Evolutionary conservation across 2,329 filamentous ascomycete genomes (phyloP), one percentile per base, ranked within the genome.

Genomic region (Alternaria alternata): DNA sequence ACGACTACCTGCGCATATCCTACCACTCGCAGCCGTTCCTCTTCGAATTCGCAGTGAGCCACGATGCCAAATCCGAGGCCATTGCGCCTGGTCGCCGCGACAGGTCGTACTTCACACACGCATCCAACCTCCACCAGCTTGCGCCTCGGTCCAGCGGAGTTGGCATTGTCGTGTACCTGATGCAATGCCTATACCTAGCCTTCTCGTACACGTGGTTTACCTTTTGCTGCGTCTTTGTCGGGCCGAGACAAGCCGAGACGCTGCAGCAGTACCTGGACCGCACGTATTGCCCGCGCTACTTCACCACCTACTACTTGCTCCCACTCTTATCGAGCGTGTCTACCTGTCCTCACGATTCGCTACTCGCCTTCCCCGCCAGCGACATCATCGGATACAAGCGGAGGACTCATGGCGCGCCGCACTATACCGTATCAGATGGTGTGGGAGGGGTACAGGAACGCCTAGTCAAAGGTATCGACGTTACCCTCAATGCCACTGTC

Each of bases 191-290:
- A 7, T 82, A 83, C 62, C 66, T 87, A 22, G 68, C 81, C 7
- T 52, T 82, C 0, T 86, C 83, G 63, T 85, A 88, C 62, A 64
- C 79, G 28, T 88, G 84, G 83, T 87, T 87, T 71, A 81, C 81
- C 0, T 30, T 82, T 3, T 85, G 82, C 32, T 87, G 84, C 67
- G 84, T 86, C 65, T 73, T 81, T 16, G 62, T 87, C 26, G 67
- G 70, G 4, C 83, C 85, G 0, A 49, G 51, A n/a, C 52, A 36
- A 3, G 68, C 71, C 20, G 86, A 88, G 64, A 80, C 83, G 0
- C 63, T 88, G 0, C 79, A 71, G 16, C 73, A 82, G 36, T 88
- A 88, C 61, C 66, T 85, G 6, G 56, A 71, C n/a, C 78, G 86
- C n/a, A 84, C 85, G 5, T 74, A 78, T 51, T 69, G 87, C 1